A percentile compares a stretch with the other conserved stretches of the same genome.
Conservation (phyloP, 75 land plant genomes). For the Adiantum capillusveneris region DNA sequence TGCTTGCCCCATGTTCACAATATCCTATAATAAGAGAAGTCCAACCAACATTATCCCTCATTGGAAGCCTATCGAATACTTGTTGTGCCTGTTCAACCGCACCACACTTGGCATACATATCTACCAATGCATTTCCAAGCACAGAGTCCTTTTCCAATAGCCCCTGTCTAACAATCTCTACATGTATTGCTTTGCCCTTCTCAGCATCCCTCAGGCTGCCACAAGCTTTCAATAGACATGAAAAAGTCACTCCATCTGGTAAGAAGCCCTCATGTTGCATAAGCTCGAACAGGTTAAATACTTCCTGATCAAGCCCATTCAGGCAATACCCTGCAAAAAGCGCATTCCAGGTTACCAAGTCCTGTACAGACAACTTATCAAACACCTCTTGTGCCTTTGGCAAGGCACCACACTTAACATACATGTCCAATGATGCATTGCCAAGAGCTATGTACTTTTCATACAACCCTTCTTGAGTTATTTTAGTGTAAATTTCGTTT, state of each 20-base stretch:
- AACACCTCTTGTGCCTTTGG: slow-evolving; percentile 49
- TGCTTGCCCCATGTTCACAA: neutral
- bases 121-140: slow-evolving; percentile 21
- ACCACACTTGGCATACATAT: slow-evolving; percentile 23
- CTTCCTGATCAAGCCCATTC: slow-evolving; percentile 40
- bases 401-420: slow-evolving; percentile 50
- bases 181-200: slow-evolving; percentile 32
- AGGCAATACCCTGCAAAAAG: slow-evolving; percentile 77
- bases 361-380: slow-evolving; percentile 31
- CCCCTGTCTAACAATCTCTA: neutral
- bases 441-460: slow-evolving; percentile 31
- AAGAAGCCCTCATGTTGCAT: slow-evolving; percentile 31
- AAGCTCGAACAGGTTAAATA: slow-evolving; percentile 37
- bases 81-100: slow-evolving; percentile 5
- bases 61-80: slow-evolving; percentile 13
- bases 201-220: slow-evolving; percentile 38
- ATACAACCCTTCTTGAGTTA: slow-evolving; percentile 24
- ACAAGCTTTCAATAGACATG: slow-evolving; percentile 45
- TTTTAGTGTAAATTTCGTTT: slow-evolving; percentile 41
- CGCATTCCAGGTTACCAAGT: slow-evolving; percentile 63
- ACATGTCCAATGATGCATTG: slow-evolving; percentile 65
- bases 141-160: neutral
- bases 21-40: slow-evolving; percentile 18
- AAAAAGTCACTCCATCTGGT: slow-evolving; percentile 50
- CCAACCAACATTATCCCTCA: slow-evolving; percentile 21